Percentiles rank a stretch among this genome's conserved stretches.
phyloP scores from a whole-genome alignment of 2,329 filamentous ascomycete genomes.

The Ophiostoma triangulosporum region DNA sequence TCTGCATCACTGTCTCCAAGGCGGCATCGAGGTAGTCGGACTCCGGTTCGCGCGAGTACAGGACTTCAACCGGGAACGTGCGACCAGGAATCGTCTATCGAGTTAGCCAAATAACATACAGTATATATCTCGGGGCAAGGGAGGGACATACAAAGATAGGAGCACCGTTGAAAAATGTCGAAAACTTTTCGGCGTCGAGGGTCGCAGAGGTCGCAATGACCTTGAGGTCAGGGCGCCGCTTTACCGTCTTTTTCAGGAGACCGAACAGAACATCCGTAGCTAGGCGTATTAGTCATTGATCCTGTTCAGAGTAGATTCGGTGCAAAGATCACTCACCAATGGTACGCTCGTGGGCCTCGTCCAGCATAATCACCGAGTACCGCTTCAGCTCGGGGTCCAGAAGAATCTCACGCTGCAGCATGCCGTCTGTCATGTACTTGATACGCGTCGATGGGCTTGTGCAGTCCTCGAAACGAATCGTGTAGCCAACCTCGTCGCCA shows the following conservation, averaged over 20 bases:
- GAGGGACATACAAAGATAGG: constrained; percentile 54
- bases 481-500: constrained; percentile 87
- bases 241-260: constrained; percentile 82
- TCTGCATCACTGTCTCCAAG: constrained; percentile 95
- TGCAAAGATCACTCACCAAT: constrained; percentile 34
- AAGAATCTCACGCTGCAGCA: constrained; percentile 90
- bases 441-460: constrained; percentile 80
- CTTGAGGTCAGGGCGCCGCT: constrained; percentile 74
- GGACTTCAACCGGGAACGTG: constrained; percentile 88
- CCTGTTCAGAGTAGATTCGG: background rate
- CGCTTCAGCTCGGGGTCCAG: constrained; percentile 77
- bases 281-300: background rate
- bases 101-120: background rate
- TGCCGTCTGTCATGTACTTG: constrained; percentile 99
- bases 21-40: constrained; percentile 91
- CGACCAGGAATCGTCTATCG: constrained; percentile 68
- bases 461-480: constrained; percentile 92
- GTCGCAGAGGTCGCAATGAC: constrained; percentile 95
- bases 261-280: constrained; percentile 92
- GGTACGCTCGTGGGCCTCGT: constrained; percentile 94
- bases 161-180: constrained; percentile 86
- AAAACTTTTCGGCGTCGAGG: constrained; percentile 94
- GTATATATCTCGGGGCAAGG: background rate
- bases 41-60: constrained; percentile 91
- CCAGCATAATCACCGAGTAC: constrained; percentile 95